A percentile compares a stretch with the other conserved stretches of the same genome.
These are phyloP conservation scores for Trichophyton mentagrophytes DNA, from an alignment of 2,329 filamentous ascomycete genomes.

Conservation along the genomic window DNA sequence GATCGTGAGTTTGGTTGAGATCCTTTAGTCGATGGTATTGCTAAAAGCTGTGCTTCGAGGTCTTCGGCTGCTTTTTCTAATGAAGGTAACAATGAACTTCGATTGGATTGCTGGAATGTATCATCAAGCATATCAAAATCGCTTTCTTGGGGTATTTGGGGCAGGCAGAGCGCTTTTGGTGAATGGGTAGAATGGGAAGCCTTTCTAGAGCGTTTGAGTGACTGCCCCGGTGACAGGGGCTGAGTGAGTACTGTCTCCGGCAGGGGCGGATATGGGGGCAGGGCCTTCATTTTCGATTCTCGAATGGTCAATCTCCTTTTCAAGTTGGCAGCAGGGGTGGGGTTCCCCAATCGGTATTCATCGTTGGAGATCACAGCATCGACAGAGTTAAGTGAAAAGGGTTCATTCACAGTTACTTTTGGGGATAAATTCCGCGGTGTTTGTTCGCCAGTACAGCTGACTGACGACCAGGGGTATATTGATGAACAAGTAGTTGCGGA, in stretches of 20 bases:
- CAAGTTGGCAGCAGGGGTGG: conserved; percentile 4
- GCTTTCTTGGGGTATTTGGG: conserved; percentile 14
- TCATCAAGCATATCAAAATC: conserved; percentile 19
- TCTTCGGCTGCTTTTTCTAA: conserved; percentile 25
- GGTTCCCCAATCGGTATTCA: background rate
- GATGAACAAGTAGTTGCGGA: background rate
- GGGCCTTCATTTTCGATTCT: conserved; percentile 28
- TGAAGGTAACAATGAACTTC: conserved; percentile 5
- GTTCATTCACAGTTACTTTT: conserved; percentile 12
- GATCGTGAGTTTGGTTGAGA: background rate
- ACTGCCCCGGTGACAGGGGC: background rate
- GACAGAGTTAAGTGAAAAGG: conserved; percentile 13
- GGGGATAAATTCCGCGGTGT: background rate
- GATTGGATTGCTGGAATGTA: conserved; percentile 14
- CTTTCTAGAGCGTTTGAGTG: conserved; percentile 6
- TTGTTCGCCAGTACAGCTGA: background rate
- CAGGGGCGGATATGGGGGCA: conserved; percentile 22
- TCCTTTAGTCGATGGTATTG: conserved; percentile 12
- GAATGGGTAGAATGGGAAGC: background rate
- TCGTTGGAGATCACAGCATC: conserved; percentile 25
- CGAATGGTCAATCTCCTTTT: conserved; percentile 17
- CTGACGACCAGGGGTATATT: background rate
- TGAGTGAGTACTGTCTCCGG: background rate
- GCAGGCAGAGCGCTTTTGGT: conserved; percentile 7
- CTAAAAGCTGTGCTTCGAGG: conserved; percentile 23